Percentiles rank a stretch among this genome's conserved stretches.
phyloP scores from a whole-genome alignment of 129 eudicot genomes.

The Chrysanthemum lavandulifolium region DNA sequence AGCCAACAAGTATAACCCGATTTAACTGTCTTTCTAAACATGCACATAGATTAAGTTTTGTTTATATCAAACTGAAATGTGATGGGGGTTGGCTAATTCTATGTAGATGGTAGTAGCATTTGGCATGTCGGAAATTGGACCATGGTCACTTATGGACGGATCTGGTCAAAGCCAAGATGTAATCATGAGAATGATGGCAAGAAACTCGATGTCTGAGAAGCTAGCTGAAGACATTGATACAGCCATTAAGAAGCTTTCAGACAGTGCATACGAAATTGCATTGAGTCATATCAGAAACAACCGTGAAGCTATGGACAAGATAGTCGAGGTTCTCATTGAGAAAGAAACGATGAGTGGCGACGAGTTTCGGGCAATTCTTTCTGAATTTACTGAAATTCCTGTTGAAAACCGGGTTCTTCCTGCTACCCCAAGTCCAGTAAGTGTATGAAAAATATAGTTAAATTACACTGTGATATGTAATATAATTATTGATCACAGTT shows the following conservation, averaged over 20 bases:
- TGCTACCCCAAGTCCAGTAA: conserved; percentile 49
- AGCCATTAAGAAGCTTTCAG: conserved; percentile 84
- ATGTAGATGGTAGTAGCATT: conserved; percentile 87
- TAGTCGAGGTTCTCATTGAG: conserved; percentile 89
- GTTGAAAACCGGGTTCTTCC: conserved; percentile 73
- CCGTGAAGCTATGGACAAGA: conserved; percentile 96
- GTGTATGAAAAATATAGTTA: conserved; percentile 42
- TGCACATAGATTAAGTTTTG: too few species aligned
- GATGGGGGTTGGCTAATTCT: conserved; percentile 13
- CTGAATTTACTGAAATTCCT: conserved; percentile 89
- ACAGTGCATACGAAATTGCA: conserved; percentile 83
- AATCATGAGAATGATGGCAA: conserved; percentile 99
- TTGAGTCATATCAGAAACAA: conserved; percentile 72
- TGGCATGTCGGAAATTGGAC: conserved; percentile 96
- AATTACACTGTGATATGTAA: conserved; percentile 11
- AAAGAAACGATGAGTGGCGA: conserved; percentile 93
- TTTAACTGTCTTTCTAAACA: too few species aligned
- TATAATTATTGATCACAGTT: conserved; percentile 7
- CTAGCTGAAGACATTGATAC: conserved; percentile 89
- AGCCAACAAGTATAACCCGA: too few species aligned
- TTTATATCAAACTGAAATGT: not conserved
- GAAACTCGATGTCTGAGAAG: conserved; percentile 94
- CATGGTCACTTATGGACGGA: conserved; percentile 97
- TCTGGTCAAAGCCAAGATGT: conserved; percentile 81
- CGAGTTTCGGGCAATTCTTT: conserved; percentile 88